phyloP scores from a whole-genome alignment of 2,329 filamentous ascomycete species.

The Tympanopsis confertula region DNA sequence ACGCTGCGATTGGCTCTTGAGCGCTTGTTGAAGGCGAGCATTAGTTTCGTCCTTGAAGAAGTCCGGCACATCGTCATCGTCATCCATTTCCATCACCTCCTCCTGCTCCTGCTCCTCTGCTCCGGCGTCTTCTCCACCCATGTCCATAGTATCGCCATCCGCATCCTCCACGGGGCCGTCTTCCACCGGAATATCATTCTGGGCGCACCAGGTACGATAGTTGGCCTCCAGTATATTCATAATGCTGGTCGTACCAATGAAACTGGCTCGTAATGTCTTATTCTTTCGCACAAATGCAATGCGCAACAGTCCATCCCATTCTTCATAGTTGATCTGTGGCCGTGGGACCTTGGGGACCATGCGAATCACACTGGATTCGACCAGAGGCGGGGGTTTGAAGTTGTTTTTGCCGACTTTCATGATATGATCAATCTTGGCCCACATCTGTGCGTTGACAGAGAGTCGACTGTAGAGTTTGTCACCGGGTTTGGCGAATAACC shows the following conservation, averaged over 20 bases:
- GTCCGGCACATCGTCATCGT: constrained; percentile 62
- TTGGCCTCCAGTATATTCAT: constrained; percentile 76
- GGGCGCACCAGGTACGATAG: constrained; percentile 80
- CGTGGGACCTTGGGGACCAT: constrained; percentile 73
- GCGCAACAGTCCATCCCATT: constrained; percentile 83
- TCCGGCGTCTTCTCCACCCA: constrained; percentile 33
- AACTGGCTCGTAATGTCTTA: constrained; percentile 73
- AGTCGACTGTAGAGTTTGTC: constrained; percentile 86
- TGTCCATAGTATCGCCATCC: constrained; percentile 32
- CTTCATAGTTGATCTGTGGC: constrained; percentile 82
- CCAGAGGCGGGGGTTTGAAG: constrained; percentile 86
- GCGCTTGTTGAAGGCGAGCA: constrained; percentile 18
- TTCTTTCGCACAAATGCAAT: constrained; percentile 83
- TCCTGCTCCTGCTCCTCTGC: constrained; percentile 32
- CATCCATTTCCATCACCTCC: constrained; percentile 40
- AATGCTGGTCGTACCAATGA: constrained; percentile 67
- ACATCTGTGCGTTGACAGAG: constrained; percentile 89
- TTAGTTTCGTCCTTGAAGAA: constrained; percentile 63
- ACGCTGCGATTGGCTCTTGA: constrained; percentile 54
- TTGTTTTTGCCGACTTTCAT: constrained; percentile 96
- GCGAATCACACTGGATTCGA: constrained; percentile 82
- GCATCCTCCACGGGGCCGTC: constrained; percentile 40
- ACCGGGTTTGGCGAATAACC: constrained; percentile 76
- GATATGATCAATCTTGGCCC: constrained; percentile 60
- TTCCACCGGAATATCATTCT: constrained; percentile 70